These are phyloP conservation scores for Circinella minor DNA, from an alignment of 371 early-diverging fungal species.

Conservation along the genomic window DNA sequence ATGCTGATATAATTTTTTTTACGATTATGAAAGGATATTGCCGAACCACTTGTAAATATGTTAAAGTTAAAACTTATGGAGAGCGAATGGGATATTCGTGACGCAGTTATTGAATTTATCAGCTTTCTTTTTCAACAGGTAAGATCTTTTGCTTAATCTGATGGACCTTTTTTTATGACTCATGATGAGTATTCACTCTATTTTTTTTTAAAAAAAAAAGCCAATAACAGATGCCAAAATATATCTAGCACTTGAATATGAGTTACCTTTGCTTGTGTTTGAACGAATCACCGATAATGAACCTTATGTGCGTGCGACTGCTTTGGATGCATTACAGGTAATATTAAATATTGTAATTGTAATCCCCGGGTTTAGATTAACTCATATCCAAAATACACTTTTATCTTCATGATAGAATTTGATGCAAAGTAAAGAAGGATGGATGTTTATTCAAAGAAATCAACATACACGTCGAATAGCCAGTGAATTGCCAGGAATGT, in stretches of 20 bases:
- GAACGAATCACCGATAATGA: slow-evolving; percentile 55
- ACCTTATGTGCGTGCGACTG: slow-evolving; percentile 62
- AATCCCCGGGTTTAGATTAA: neutral
- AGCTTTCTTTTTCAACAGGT: slow-evolving; percentile 48
- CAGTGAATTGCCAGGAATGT: slow-evolving; percentile 43
- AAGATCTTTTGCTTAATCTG: neutral
- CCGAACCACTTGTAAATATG: slow-evolving; percentile 34
- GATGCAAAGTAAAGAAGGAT: slow-evolving; percentile 38
- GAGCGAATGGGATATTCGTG: slow-evolving; percentile 65
- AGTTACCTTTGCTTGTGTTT: slow-evolving; percentile 49
- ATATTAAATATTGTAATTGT: neutral
- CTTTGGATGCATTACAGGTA: slow-evolving; percentile 54
- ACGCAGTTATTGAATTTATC: slow-evolving; percentile 58
- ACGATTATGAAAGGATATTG: neutral
- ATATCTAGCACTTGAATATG: slow-evolving; percentile 49
- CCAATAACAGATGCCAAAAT: slow-evolving; percentile 29
- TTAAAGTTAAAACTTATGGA: slow-evolving; percentile 52
- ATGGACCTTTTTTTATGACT: neutral
- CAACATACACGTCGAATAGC: slow-evolving; percentile 29
- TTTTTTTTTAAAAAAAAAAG: neutral
- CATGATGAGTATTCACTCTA: neutral
- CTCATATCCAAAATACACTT: neutral
- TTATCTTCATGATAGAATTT: slow-evolving; percentile 24
- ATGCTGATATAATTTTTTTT: neutral
- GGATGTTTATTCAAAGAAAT: slow-evolving; percentile 45